phyloP scores from a whole-genome alignment of 148 eudicot genomes.

The Cornus florida region DNA sequence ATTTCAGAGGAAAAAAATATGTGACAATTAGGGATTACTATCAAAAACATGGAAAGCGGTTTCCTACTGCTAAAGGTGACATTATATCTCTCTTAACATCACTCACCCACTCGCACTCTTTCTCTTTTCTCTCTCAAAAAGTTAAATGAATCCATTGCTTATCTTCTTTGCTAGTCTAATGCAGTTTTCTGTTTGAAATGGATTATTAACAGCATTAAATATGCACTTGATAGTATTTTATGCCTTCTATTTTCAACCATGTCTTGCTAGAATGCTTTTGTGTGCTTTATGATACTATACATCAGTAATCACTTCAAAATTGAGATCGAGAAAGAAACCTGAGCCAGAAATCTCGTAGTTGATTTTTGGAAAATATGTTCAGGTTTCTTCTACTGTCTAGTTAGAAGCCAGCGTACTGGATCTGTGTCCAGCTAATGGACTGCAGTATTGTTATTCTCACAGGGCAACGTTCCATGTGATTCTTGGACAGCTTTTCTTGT shows the following conservation, averaged over 20 bases:
- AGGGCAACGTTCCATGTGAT: neutral
- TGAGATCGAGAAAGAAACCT: neutral
- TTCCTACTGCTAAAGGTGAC: slow-evolving; percentile 45
- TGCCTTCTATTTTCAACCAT: neutral
- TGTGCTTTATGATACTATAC: neutral
- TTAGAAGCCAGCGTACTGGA: neutral
- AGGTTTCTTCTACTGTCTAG: neutral
- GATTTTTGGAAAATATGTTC: neutral
- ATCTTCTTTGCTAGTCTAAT: neutral
- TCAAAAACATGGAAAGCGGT: slow-evolving; percentile 46
- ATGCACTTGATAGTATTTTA: neutral
- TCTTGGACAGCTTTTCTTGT: neutral
- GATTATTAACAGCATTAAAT: neutral
- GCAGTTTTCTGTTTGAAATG: neutral
- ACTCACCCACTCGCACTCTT: too few relatives aligned
- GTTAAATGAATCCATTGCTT: neutral
- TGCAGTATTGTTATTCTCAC: too few relatives aligned
- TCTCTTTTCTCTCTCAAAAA: neutral
- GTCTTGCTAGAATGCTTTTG: neutral
- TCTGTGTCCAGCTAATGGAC: too few relatives aligned
- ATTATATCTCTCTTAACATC: neutral
- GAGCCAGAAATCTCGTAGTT: neutral
- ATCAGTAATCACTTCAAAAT: too few relatives aligned
- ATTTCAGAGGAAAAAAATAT: slow-evolving; percentile 28
- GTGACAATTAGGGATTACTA: slow-evolving; percentile 56